These are phyloP conservation scores for Eucalyptus tenuipes DNA, from an alignment of 345 rosid species.

Conservation along the genomic window DNA sequence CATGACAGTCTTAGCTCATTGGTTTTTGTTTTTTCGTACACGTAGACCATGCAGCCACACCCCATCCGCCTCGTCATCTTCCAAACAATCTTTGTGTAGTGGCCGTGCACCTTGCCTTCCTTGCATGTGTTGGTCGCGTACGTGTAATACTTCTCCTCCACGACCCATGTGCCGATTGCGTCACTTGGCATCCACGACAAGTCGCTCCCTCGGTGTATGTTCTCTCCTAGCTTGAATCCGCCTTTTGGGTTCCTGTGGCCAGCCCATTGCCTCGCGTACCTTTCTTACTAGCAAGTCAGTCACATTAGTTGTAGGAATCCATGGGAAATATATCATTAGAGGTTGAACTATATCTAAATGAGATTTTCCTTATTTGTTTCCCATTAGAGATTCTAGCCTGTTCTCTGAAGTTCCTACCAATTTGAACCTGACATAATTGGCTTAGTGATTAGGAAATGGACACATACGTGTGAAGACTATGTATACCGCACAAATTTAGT, in stretches of 20 bases:
- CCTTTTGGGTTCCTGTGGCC: constrained; percentile 37
- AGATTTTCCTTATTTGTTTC: not conserved
- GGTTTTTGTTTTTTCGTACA: too few relatives aligned
- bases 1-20: too few relatives aligned
- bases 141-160: constrained; percentile 45
- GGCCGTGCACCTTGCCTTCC: constrained; percentile 61
- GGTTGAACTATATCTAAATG: not conserved
- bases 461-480: not conserved
- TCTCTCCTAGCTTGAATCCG: constrained; percentile 45
- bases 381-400: not conserved
- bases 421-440: not conserved
- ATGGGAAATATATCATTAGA: not conserved
- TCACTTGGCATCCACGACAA: constrained; percentile 45
- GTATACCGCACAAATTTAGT: too few relatives aligned
- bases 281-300: constrained; percentile 41
- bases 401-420: not conserved
- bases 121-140: constrained; percentile 45
- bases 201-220: constrained; percentile 22
- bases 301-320: not conserved
- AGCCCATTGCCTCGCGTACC: constrained; percentile 28
- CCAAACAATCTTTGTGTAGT: constrained; percentile 90
- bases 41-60: constrained; percentile 63
- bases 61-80: constrained; percentile 49
- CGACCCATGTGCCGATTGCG: constrained; percentile 50
- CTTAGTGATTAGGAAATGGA: not conserved